Percentiles rank a stretch among this genome's conserved stretches.
Evolutionary conservation across 1,284 basidiomycete species (phyloP).

Genomic region (Trametes hirsuta): DNA sequence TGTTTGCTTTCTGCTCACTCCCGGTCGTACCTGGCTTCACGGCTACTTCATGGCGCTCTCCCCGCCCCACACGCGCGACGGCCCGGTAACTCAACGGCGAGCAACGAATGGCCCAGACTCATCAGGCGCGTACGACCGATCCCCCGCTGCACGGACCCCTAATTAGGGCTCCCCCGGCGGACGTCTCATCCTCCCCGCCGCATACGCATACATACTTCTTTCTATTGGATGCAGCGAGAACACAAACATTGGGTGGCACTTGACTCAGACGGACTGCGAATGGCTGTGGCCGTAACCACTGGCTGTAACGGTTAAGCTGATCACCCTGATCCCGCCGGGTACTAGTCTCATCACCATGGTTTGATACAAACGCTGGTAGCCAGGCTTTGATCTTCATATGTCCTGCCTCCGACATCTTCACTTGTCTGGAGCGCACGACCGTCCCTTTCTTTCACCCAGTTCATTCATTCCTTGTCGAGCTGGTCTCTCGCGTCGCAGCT

Average conservation of each 20-base stretch:
- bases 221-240: too few relatives aligned
- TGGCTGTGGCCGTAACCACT: constrained; percentile 9
- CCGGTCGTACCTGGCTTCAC: too few relatives aligned
- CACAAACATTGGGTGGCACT: not conserved
- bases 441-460: constrained; percentile 1
- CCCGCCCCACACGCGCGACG: too few relatives aligned
- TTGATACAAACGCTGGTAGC: constrained; percentile 8
- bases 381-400: constrained; percentile 7
- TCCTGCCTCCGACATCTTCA: constrained; percentile 4
- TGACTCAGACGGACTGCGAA: constrained; percentile 4
- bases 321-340: constrained; percentile 8
- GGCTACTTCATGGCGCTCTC: too few relatives aligned
- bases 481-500: constrained; percentile 26
- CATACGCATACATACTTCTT: too few relatives aligned
- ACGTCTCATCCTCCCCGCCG: too few relatives aligned
- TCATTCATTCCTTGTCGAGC: constrained; percentile 22
- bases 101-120: too few relatives aligned
- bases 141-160: too few relatives aligned
- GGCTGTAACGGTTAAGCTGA: not conserved
- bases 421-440: constrained; percentile 1
- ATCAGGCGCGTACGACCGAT: too few relatives aligned
- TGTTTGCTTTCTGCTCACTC: too few relatives aligned
- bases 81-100: too few relatives aligned
- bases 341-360: constrained; percentile 9
- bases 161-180: too few relatives aligned